Conservation (phyloP, 495 filamentous ascomycete genomes). For the Hypomontagnella submonticulosa region DNA sequence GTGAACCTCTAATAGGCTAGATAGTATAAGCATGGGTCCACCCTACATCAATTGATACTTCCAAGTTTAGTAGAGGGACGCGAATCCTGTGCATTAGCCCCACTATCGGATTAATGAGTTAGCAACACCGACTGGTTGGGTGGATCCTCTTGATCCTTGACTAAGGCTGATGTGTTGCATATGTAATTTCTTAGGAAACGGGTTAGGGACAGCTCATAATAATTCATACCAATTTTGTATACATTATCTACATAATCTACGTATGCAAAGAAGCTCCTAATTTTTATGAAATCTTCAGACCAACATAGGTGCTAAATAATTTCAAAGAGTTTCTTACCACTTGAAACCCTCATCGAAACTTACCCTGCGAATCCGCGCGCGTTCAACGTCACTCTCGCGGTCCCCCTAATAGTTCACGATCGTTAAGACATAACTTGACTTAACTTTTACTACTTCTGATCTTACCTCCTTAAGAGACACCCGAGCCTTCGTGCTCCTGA, state of each 20-base stretch:
- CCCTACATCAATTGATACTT: no score
- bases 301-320: not conserved
- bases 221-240: no score
- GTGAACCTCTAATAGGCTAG: no score
- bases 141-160: no score
- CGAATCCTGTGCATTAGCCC: no score
- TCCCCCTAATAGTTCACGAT: constrained; percentile 12
- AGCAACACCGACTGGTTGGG: no score
- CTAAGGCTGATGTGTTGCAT: no score
- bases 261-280: constrained; percentile 20
- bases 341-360: constrained; percentile 30
- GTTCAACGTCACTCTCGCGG: constrained; percentile 9
- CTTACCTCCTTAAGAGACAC: not conserved
- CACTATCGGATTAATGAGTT: no score
- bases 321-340: not conserved
- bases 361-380: constrained; percentile 5
- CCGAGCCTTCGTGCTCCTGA: constrained; percentile 39
- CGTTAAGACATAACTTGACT: not conserved
- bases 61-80: no score
- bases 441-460: constrained; percentile 2
- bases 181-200: constrained; percentile 22
- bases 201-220: constrained; percentile 23
- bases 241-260: not conserved
- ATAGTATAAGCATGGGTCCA: no score
- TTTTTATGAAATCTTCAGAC: constrained; percentile 28